phyloP scores from a whole-genome alignment of 2,329 filamentous ascomycete genomes.

The Botrytis galanthina region DNA sequence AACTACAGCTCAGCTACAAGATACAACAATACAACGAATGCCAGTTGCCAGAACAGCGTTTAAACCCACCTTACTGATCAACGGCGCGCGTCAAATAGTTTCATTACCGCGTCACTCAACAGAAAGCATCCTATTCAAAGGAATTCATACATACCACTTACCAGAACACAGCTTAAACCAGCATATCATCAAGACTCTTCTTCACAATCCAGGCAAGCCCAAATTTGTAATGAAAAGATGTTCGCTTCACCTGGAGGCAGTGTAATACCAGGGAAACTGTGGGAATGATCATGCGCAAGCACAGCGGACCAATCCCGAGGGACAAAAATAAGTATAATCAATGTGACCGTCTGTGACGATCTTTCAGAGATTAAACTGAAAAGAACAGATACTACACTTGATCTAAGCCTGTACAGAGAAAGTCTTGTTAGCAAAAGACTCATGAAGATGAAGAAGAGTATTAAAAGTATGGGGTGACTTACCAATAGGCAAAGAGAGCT shows the following conservation, averaged over 20 bases:
- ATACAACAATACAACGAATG: no score
- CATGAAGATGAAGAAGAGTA: no score
- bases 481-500: constrained; percentile 57
- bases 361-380: constrained; percentile 96
- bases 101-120: no score
- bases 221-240: constrained; percentile 55
- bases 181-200: constrained; percentile 46
- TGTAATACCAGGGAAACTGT: constrained; percentile 77
- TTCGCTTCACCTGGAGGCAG: constrained; percentile 71
- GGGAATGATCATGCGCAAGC: constrained; percentile 65
- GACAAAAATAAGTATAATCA: constrained; percentile 83
- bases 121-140: no score
- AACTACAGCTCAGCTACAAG: no score
- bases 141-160: neutral
- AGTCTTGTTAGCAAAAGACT: constrained; percentile 43
- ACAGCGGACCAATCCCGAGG: constrained; percentile 56
- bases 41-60: no score
- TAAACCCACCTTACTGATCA: no score
- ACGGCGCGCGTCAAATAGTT: no score
- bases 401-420: constrained; percentile 53
- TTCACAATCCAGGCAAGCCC: constrained; percentile 54
- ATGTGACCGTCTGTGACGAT: constrained; percentile 65
- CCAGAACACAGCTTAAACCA: neutral
- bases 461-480: neutral
- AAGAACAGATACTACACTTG: constrained; percentile 93